A percentile compares a stretch with the other conserved stretches of the same genome.
Evolutionary conservation across 2,329 filamentous ascomycete genomes (phyloP).

Genomic region (Scortechinia acanthostroma): DNA sequence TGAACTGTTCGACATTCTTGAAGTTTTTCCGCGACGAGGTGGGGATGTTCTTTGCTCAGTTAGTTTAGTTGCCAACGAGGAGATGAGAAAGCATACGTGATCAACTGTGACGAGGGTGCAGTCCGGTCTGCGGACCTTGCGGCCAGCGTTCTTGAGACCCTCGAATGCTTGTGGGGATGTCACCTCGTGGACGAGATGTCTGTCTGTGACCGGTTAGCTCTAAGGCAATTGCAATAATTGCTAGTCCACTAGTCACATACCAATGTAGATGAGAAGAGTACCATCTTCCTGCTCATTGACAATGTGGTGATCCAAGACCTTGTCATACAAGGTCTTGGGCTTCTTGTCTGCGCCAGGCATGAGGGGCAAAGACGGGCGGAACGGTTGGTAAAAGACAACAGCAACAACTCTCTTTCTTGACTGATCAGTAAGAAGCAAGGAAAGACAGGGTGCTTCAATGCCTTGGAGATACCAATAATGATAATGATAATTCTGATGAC

Average conservation of each 20-base stretch:
- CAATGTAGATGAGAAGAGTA: constrained; percentile 87
- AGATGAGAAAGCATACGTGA: constrained; percentile 58
- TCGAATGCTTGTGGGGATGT: constrained; percentile 99
- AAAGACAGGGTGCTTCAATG: too few relatives aligned
- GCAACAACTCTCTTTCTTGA: too few relatives aligned
- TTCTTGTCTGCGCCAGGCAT: constrained; percentile 72
- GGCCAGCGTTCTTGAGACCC: constrained; percentile 80
- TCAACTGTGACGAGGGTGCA: constrained; percentile 95
- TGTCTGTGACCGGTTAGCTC: constrained; percentile 57
- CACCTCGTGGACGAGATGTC: constrained; percentile 96
- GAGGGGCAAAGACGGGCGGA: too few relatives aligned
- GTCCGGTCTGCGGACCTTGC: constrained; percentile 85
- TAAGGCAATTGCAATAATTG: too few relatives aligned
- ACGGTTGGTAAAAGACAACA: too few relatives aligned
- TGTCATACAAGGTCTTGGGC: constrained; percentile 89
- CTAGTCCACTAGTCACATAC: too few relatives aligned
- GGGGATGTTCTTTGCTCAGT: constrained; percentile 73
- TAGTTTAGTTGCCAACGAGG: constrained; percentile 1
- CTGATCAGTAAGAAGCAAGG: too few relatives aligned
- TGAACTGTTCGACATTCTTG: constrained; percentile 89
- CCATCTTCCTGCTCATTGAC: constrained; percentile 93
- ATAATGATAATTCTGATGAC: too few relatives aligned
- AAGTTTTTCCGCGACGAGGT: constrained; percentile 84
- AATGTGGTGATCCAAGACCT: constrained; percentile 89
- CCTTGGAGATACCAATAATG: too few relatives aligned